These are phyloP conservation scores for Trypanosoma congolense DNA, from an alignment of 208 protist genomes.

Conservation along the genomic window DNA sequence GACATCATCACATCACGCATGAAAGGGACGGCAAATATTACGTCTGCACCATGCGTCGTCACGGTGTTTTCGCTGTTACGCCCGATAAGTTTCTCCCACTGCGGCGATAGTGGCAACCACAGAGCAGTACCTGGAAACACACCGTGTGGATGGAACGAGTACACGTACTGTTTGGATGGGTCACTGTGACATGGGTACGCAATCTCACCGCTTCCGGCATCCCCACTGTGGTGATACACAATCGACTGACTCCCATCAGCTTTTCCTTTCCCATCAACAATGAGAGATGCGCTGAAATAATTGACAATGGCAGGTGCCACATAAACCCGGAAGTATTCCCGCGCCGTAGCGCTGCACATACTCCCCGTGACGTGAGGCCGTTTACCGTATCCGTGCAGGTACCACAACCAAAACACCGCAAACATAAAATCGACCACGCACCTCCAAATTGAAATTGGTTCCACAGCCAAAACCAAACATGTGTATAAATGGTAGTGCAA, in stretches of 20 bases:
- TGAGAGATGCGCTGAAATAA: slow-evolving; percentile 57
- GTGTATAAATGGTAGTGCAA: slow-evolving; percentile 61
- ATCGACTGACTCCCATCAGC: neutral
- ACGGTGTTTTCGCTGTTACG: slow-evolving; percentile 30
- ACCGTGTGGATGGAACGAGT: slow-evolving; percentile 74
- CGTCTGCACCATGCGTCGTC: slow-evolving; percentile 50
- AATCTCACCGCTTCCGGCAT: neutral
- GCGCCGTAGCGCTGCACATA: slow-evolving; percentile 25
- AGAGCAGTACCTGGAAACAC: slow-evolving; percentile 59
- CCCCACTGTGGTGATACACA: neutral
- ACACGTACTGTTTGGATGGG: slow-evolving; percentile 57
- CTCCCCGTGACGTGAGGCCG: slow-evolving; percentile 55
- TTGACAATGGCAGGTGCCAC: slow-evolving; percentile 49
- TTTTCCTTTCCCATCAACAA: slow-evolving; percentile 14
- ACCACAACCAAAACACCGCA: slow-evolving; percentile 63
- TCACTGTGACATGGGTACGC: slow-evolving; percentile 37
- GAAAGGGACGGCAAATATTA: slow-evolving; percentile 57
- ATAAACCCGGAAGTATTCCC: slow-evolving; percentile 42
- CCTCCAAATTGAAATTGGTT: slow-evolving; percentile 30
- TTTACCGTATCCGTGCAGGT: slow-evolving; percentile 48
- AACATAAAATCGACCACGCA: slow-evolving; percentile 37
- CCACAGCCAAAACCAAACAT: slow-evolving; percentile 29
- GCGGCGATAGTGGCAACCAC: slow-evolving; percentile 31
- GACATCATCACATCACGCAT: slow-evolving; percentile 58
- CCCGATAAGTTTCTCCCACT: slow-evolving; percentile 39